Base-by-base conservation (phyloP, 2,329 filamentous ascomycete genomes). In the Plenodomus tracheiphilus region DNA sequence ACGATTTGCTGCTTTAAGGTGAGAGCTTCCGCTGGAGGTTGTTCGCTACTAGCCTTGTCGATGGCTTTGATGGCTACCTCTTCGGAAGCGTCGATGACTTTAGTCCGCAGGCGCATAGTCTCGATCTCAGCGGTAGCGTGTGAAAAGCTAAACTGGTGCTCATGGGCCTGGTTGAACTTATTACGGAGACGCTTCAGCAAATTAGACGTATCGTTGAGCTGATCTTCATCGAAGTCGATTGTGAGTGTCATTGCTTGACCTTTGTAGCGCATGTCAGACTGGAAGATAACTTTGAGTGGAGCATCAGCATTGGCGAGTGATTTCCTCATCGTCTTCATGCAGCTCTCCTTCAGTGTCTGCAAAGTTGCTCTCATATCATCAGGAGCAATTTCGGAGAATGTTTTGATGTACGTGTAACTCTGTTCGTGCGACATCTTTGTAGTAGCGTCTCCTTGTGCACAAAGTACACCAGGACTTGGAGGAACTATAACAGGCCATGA, bases 401-500 rank as follows among this genome's bases (percentile, higher is more conserved):
- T 36, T 16, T 73, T 71, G 51, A 79, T 79, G 43, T 75, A 79
- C 0, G 77, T 77, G 45, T 66, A 65, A 2, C 76, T 78, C 45
- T 77, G 68, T 36, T 77, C 75, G 41, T 79, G 76, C 35, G 75
- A 75, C 56, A 80, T 72, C 53, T 77, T 77, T 0, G 78, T 80
- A 1, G 75, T 78, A 2, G 74, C 76, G 64, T 81, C 78, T 0
- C 78, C 78, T 46, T 77, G 74, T 2, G 78, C 78, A 50, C 78
- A 81, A 0, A 80, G 64, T 9, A 78, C 76, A 18, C 78, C 78
- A 4, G 78, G 78, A 1, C 76, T 76, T 1, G 75, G 77, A 10
- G 78, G 78, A 2, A 81, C 67, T n/a, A 80, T 79, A n/a, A 81
- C 77, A 4, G 78, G 78, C 74, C 75, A 80, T 2, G 77, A 75